Evolutionary conservation across 345 rosid species (phyloP).

Genomic region (Rubroshorea leprosula): DNA sequence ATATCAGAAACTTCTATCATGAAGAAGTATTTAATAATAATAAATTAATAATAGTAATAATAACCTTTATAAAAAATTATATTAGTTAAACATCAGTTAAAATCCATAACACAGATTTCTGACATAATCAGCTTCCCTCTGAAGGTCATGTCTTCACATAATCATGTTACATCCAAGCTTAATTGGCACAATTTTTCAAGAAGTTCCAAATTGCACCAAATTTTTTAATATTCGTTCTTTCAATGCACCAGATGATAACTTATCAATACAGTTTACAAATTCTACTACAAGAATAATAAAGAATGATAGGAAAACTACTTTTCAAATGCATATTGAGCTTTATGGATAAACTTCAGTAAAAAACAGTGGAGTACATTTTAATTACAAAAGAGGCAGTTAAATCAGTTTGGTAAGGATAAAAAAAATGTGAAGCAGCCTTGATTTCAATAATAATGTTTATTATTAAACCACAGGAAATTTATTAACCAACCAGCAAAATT

Average conservation of each 20-base stretch:
- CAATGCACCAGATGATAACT: background rate
- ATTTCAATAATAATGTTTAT: background rate
- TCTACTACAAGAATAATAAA: background rate
- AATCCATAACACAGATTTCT: background rate
- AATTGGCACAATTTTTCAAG: background rate
- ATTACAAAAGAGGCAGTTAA: too few species aligned
- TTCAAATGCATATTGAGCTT: background rate
- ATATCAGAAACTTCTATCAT: background rate
- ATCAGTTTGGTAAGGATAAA: too few species aligned
- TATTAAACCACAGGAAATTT: slow-evolving; percentile 4
- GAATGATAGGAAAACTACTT: too few species aligned
- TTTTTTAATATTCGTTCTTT: background rate
- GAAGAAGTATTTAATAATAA: too few species aligned
- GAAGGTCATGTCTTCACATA: background rate
- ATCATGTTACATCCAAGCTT: too few species aligned
- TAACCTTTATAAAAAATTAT: background rate
- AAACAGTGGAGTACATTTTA: too few species aligned
- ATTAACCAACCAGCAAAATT: slow-evolving; percentile 51
- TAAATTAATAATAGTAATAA: background rate
- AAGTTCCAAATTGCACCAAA: too few species aligned
- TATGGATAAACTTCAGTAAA: background rate
- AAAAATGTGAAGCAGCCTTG: background rate
- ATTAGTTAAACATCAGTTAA: background rate
- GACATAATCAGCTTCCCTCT: too few species aligned
- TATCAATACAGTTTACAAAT: background rate